Evolutionary conservation across 257 asterid species (phyloP), one percentile per base, ranked within the genome.

Genomic region (Solanum corneliomulleri): DNA sequence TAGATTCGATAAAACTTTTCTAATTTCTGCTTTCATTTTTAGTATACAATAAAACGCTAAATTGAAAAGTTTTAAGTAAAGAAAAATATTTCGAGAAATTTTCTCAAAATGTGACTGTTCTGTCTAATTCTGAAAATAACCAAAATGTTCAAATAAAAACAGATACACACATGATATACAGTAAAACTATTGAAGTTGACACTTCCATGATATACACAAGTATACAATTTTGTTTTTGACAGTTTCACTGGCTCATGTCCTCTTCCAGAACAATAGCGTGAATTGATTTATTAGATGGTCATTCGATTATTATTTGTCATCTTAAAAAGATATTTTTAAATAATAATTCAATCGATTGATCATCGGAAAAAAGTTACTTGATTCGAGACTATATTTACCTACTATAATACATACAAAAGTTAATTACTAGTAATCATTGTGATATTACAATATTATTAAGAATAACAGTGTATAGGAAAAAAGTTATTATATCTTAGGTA

Each of bases 381-480:
- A 5, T 60, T 3, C 6, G 14, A 9, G 7, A 60, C 3, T 23
- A 23, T 60, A 60, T 1, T 9, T 60, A 9, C 12, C 29, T 23
- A 23, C 29, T 60, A 23, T 23, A 3, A 60, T 0, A 60, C 62
- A 18, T 23, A 21, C 3, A 60, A 23, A 21, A 21, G 13, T 9
- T 2, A 23, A 60, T 60, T 60, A 21, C 68, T 60, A 9, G 3
- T 9, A 23, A 21, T 0, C 69, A 60, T 56, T 56, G 64, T 56
- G n/a, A 56, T 7, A 7, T 9, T 6, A 21, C 14, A 9, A 21
- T 23, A 23, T 23, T 23, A 60, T 23, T 21, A 3, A 60, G 14
- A 60, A 60, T 9, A 60, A 60, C 0, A 21, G 1, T 25, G 6
- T 60, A 21, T 21, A n/a, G 0, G 0, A 29, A 0, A 23, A 23